phyloP scores from a whole-genome alignment of 805 yeast species.

The Pichia membranifaciens region DNA sequence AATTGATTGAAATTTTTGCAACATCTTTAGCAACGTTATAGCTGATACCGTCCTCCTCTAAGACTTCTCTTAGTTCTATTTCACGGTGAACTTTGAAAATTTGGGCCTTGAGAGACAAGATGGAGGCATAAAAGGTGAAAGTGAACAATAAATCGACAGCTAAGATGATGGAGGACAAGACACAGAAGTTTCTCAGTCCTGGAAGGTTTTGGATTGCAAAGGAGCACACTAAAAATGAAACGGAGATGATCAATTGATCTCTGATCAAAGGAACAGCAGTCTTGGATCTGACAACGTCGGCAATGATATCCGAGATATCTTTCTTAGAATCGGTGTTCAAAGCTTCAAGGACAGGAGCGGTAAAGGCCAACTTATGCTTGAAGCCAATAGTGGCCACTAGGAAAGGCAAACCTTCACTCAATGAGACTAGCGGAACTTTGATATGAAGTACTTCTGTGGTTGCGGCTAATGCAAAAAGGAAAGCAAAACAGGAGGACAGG shows the following conservation, averaged over 20 bases:
- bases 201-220: constrained; percentile 60
- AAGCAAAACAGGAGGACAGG: constrained; percentile 74
- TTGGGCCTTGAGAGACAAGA: constrained; percentile 82
- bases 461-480: constrained; percentile 68
- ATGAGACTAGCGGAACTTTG: constrained; percentile 62
- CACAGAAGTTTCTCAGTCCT: constrained; percentile 76
- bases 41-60: constrained; percentile 90
- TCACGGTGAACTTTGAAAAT: constrained; percentile 80
- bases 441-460: constrained; percentile 51
- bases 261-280: constrained; percentile 53
- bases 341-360: constrained; percentile 49
- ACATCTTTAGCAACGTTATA: constrained; percentile 69
- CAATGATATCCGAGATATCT: constrained; percentile 30
- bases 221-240: constrained; percentile 63
- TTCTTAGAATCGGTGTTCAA: constrained; percentile 24
- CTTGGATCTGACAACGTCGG: constrained; percentile 28
- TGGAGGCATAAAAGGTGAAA: constrained; percentile 76
- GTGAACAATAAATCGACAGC: constrained; percentile 66
- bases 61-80: constrained; percentile 65
- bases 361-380: constrained; percentile 72
- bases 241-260: constrained; percentile 69
- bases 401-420: constrained; percentile 91
- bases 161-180: constrained; percentile 64
- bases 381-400: constrained; percentile 89
- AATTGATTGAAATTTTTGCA: constrained; percentile 33